Evolutionary conservation across 345 rosid species (phyloP).

Genomic region (Pistacia atlantica): DNA sequence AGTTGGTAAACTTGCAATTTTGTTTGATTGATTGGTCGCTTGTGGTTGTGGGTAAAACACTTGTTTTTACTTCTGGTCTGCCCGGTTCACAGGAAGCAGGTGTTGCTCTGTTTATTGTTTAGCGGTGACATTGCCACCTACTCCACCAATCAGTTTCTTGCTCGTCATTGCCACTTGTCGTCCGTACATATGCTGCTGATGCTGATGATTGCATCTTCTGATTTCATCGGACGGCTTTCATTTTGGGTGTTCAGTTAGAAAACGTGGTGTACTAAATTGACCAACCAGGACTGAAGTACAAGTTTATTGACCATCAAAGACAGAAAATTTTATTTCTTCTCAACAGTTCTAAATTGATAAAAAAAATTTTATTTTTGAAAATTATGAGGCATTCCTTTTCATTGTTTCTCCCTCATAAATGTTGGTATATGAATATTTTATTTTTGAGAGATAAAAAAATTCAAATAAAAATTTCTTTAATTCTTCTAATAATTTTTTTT

Average conservation of each 20-base stretch:
- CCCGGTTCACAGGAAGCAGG: not conserved
- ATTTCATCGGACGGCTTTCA: slow-evolving; percentile 11
- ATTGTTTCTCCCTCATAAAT: too few species aligned
- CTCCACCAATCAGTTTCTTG: not conserved
- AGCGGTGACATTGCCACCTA: slow-evolving; percentile 7
- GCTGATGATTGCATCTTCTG: not conserved
- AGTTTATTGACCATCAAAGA: not conserved
- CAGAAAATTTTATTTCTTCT: not conserved
- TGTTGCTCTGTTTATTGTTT: not conserved
- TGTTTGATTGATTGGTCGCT: not conserved
- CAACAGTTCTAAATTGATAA: too few species aligned
- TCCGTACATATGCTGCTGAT: not conserved
- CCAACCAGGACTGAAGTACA: not conserved
- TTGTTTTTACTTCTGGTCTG: not conserved
- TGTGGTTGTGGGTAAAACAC: not conserved
- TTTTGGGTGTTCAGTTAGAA: not conserved
- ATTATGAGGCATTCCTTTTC: too few species aligned
- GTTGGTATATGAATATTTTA: too few species aligned
- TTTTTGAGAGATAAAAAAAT: too few species aligned
- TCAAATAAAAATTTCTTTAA: too few species aligned
- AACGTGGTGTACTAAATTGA: not conserved
- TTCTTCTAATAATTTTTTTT: too few species aligned
- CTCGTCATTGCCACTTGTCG: not conserved
- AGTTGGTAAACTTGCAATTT: too few species aligned
- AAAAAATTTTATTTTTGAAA: too few species aligned